Conservation (phyloP, 2,329 filamentous ascomycete genomes). For the Epichloe sibirici region DNA sequence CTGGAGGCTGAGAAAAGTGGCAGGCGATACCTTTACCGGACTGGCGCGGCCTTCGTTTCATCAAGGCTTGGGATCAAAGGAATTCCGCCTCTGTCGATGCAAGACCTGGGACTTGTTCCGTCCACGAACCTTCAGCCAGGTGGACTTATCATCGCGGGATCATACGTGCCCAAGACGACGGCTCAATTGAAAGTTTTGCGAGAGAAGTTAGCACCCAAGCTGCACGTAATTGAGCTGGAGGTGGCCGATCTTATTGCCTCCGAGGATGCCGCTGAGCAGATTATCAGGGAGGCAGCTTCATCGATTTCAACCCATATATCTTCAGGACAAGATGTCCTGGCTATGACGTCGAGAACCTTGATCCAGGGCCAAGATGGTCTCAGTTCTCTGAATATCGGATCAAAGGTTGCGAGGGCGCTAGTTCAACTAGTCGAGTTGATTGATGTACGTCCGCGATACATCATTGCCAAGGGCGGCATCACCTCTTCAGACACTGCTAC, state of each 20-base stretch:
- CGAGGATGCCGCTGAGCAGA: conserved; percentile 15
- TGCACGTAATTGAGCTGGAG: conserved; percentile 36
- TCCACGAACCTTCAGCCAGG: conserved; percentile 16
- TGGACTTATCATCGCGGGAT: conserved; percentile 41
- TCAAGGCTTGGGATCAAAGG: conserved; percentile 36
- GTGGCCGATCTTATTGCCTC: conserved; percentile 20
- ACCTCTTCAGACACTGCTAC: conserved; percentile 46
- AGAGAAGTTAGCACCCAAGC: conserved; percentile 22
- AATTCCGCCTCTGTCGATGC: conserved; percentile 35
- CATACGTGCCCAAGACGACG: conserved; percentile 46
- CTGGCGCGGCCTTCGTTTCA: conserved; percentile 28
- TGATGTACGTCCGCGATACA: conserved; percentile 36
- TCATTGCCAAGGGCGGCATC: conserved; percentile 49
- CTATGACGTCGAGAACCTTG: conserved; percentile 45
- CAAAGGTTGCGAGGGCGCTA: conserved; percentile 36
- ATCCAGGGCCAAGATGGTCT: conserved; percentile 32
- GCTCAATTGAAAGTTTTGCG: conserved; percentile 34
- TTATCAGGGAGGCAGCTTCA: conserved; percentile 21
- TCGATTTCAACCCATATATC: conserved; percentile 16
- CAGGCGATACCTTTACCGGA: conserved; percentile 25
- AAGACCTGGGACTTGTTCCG: conserved; percentile 24
- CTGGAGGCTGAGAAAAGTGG: conserved; percentile 22
- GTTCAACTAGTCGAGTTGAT: conserved; percentile 34
- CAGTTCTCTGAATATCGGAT: conserved; percentile 37
- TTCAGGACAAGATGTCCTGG: conserved; percentile 36